Evolutionary conservation across 2,329 filamentous ascomycete genomes (phyloP).

Genomic region (Alternaria arborescens): DNA sequence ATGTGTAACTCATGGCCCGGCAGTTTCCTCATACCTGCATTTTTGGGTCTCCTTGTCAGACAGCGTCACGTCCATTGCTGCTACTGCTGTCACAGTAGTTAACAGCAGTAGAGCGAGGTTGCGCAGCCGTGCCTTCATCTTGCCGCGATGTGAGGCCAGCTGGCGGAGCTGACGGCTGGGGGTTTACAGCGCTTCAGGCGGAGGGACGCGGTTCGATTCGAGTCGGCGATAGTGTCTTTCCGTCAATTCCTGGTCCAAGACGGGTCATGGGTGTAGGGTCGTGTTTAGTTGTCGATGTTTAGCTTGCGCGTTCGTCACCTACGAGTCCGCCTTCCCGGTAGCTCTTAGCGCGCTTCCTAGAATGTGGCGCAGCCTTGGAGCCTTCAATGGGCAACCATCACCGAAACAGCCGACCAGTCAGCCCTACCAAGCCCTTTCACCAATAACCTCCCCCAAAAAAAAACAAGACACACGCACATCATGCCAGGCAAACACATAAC

Average conservation of each 20-base stretch:
- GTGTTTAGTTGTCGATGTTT: conserved; percentile 20
- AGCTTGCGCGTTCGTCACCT: conserved; percentile 35
- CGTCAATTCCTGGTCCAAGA: not conserved
- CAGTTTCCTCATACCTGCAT: conserved; percentile 27
- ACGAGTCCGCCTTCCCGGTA: conserved; percentile 20
- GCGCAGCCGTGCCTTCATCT: conserved; percentile 48
- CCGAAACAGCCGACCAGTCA: conserved; percentile 14
- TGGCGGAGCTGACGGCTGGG: conserved; percentile 32
- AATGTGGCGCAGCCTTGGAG: conserved; percentile 28
- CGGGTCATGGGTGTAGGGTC: conserved; percentile 16
- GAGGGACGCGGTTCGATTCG: conserved; percentile 7
- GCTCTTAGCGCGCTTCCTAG: conserved; percentile 21
- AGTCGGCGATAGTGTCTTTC: not conserved
- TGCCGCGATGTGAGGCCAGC: conserved; percentile 44
- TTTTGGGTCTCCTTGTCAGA: not conserved
- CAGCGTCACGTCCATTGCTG: conserved; percentile 49
- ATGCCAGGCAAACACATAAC: conserved; percentile 47
- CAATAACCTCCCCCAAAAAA: not conserved
- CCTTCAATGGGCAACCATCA: conserved; percentile 10
- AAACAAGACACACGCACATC: not conserved
- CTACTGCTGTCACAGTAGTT: conserved; percentile 42
- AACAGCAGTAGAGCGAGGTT: conserved; percentile 45
- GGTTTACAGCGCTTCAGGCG: conserved; percentile 8
- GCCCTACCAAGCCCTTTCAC: conserved; percentile 16
- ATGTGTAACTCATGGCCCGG: not conserved